Base-by-base conservation (phyloP, 495 filamentous ascomycete species). In the Aspergillus kassunensis region DNA sequence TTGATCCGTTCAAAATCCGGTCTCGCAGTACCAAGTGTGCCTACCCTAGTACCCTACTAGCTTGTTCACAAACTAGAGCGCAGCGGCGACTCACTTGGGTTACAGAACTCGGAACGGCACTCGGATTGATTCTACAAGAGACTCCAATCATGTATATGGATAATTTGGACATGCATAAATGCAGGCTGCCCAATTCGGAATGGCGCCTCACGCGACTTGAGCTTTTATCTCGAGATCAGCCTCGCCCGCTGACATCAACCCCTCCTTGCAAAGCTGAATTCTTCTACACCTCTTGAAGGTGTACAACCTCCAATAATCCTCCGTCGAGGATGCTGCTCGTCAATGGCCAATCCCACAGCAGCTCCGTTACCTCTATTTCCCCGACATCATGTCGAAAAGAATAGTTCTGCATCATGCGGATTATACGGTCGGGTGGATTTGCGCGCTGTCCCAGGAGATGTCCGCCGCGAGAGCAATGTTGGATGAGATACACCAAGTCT, bases 401-500 rank as follows among this genome's bases (percentile, higher is more conserved):
- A 40, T 8, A 19, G 21, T 7, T 19, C 36, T 40, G n/a, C 36
- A 9, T 9, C 19, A 45, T 16, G 24, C 15, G n/a, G 43, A 72
- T 16, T 82, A 79, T 53, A 75, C 64, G 0, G 62, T 82, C 2
- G 76, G 68, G 27, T 77, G 73, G 71, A 69, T 81, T 24, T 78
- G 67, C 44, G 71, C 74, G 1, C 51, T 80, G 6, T 34, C 48
- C 2, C 34, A 47, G 0, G 75, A 79, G 50, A 24, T 56, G 7
- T 55, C 67, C 13, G 75, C 75, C 0, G 75, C 70, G 2, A 33
- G 21, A 21, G 51, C 36, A 5, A 66, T 73, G 52, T 61, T 80
- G 6, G 71, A 81, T 41, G 59, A 68, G 51, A 50, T 60, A 21
- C 66, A 78, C 55, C 2, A 13, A 8, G 23, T 8, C 33, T 44